Percentiles rank a stretch among this genome's conserved stretches.
Evolutionary conservation across 2,329 filamentous ascomycete genomes (phyloP).

Genomic region (Pezicula rhizophila): DNA sequence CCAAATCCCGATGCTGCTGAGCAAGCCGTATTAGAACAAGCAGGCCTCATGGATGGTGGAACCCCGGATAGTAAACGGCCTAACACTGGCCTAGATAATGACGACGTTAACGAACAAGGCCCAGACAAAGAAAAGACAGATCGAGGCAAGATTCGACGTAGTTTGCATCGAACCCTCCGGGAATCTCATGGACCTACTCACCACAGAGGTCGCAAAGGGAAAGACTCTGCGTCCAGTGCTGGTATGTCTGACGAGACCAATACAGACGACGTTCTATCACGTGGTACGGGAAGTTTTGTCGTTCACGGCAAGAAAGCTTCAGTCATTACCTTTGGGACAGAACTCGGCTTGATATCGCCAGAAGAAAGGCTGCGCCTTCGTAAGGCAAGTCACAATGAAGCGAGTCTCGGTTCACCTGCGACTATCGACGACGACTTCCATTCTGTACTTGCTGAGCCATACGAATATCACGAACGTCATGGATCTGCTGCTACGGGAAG

Average conservation of each 20-base stretch:
- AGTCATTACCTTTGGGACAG: conserved; percentile 92
- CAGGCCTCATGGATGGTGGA: conserved; percentile 52
- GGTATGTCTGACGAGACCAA: conserved; percentile 38
- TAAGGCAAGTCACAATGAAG: conserved; percentile 42
- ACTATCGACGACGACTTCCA: conserved; percentile 42
- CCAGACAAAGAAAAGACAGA: conserved; percentile 28
- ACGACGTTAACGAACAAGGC: conserved; percentile 25
- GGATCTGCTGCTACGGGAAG: conserved; percentile 59
- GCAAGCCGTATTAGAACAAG: conserved; percentile 60
- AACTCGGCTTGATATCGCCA: conserved; percentile 71
- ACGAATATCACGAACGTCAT: conserved; percentile 40
- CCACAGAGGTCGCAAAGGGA: conserved; percentile 70
- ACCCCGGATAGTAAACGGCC: conserved; percentile 33
- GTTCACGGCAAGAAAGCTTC: conserved; percentile 98
- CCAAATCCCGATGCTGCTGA: conserved; percentile 53
- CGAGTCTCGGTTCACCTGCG: conserved; percentile 11
- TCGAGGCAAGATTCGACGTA: conserved; percentile 61
- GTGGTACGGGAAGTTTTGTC: conserved; percentile 84
- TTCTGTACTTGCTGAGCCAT: conserved; percentile 40
- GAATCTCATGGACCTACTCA: conserved; percentile 64
- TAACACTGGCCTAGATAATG: conserved; percentile 28
- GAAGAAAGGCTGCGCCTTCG: conserved; percentile 67
- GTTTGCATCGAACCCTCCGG: conserved; percentile 81
- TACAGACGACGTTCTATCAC: conserved; percentile 63
- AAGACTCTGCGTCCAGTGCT: conserved; percentile 59